Conservation (phyloP, 2,329 filamentous ascomycete species). For the Colletotrichum tabaci region DNA sequence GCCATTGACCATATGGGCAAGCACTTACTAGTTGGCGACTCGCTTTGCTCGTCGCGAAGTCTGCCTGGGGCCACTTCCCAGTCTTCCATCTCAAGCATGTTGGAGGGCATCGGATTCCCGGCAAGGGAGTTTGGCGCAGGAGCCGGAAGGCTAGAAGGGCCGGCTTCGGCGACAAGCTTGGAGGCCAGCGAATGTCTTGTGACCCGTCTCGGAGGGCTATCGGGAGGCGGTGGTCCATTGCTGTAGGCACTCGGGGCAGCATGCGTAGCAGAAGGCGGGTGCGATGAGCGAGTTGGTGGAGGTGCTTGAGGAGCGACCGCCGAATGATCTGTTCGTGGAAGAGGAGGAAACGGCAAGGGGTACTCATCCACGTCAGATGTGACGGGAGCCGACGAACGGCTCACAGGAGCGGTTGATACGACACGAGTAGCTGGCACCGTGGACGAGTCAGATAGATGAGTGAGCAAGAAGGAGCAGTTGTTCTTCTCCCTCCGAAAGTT, state of each 20-base stretch:
- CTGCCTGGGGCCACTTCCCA: constrained; percentile 64
- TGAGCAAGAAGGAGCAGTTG: constrained; percentile 47
- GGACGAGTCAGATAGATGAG: background rate
- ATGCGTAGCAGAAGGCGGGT: background rate
- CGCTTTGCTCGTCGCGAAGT: constrained; percentile 48
- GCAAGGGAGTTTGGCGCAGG: background rate
- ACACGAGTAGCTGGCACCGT: background rate
- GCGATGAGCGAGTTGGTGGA: background rate
- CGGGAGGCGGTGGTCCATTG: background rate
- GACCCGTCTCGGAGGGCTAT: constrained; percentile 10
- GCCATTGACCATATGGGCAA: too few species aligned
- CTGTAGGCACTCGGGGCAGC: background rate
- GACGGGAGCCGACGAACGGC: background rate
- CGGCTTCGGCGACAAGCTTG: background rate
- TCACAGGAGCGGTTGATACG: background rate
- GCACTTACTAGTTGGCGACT: constrained; percentile 53
- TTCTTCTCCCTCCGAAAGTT: constrained; percentile 46
- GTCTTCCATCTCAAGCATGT: constrained; percentile 55
- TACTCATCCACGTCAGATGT: background rate
- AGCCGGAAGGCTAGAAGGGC: background rate
- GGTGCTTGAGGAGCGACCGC: background rate
- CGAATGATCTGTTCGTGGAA: background rate
- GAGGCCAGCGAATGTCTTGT: constrained; percentile 26
- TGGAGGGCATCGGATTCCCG: constrained; percentile 1
- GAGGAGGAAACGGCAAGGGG: constrained; percentile 2